Conservation (phyloP, 495 filamentous ascomycete genomes). For the Cercophora scortea region DNA sequence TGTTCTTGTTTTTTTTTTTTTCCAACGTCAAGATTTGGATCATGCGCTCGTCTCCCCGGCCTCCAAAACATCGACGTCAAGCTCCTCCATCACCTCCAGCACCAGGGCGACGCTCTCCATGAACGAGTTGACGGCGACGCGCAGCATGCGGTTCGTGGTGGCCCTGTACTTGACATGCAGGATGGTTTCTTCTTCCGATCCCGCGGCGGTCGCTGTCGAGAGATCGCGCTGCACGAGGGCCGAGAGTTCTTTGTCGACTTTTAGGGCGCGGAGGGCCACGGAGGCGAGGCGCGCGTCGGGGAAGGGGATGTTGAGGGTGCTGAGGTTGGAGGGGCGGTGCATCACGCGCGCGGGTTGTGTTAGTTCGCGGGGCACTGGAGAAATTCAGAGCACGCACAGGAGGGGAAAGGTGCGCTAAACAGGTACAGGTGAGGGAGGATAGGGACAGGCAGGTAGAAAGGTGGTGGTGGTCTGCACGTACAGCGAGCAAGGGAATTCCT, state of each 20-base stretch:
- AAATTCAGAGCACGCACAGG: background rate
- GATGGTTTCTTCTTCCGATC: slow-evolving; percentile 40
- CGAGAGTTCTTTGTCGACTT: slow-evolving; percentile 86
- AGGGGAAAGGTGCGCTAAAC: slow-evolving; percentile 12
- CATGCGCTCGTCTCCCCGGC: background rate
- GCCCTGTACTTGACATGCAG: slow-evolving; percentile 75
- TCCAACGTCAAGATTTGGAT: too few species aligned
- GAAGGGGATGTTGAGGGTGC: slow-evolving; percentile 74
- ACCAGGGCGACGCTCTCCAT: slow-evolving; percentile 84
- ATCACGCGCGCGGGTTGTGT: background rate
- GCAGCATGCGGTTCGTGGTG: slow-evolving; percentile 90
- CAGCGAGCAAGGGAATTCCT: slow-evolving; percentile 62
- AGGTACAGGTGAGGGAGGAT: background rate
- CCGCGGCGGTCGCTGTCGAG: slow-evolving; percentile 36
- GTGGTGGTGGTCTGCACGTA: slow-evolving; percentile 23
- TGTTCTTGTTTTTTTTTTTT: background rate
- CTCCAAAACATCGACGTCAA: slow-evolving; percentile 76
- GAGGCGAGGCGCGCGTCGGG: slow-evolving; percentile 73
- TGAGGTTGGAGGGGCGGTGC: slow-evolving; percentile 21
- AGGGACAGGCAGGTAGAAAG: too few species aligned
- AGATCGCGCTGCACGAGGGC: slow-evolving; percentile 68
- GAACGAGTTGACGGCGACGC: slow-evolving; percentile 96
- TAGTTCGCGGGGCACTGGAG: background rate
- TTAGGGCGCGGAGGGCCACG: slow-evolving; percentile 64
- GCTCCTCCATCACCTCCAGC: slow-evolving; percentile 75